Conservation (phyloP, 371 early-diverging fungal species). For the Mortierella sp. region DNA sequence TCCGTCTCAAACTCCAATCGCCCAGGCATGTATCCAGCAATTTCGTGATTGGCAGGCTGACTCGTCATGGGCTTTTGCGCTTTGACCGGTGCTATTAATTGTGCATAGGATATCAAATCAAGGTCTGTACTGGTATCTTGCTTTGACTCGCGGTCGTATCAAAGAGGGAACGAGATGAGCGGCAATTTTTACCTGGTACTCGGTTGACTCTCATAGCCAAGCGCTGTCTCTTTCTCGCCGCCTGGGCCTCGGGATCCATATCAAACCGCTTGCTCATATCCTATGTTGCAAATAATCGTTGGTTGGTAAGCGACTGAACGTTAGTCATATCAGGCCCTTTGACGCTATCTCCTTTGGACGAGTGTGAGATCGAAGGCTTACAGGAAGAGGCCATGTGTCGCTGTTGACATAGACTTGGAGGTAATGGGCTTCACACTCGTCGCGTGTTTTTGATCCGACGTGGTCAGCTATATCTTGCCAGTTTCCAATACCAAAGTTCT, state of each 20-base stretch:
- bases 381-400: constrained; percentile 85
- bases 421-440: constrained; percentile 96
- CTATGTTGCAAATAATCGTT: constrained; percentile 30
- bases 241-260: constrained; percentile 55
- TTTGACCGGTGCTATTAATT: constrained; percentile 53
- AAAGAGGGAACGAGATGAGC: neutral
- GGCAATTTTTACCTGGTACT: constrained; percentile 31
- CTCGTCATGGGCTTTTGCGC: constrained; percentile 75
- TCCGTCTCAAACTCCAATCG: constrained; percentile 99
- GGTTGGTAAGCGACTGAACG: neutral
- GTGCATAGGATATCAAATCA: neutral
- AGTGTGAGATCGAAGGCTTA: constrained; percentile 33
- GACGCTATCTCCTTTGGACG: neutral
- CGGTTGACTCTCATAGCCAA: constrained; percentile 33
- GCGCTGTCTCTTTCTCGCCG: constrained; percentile 58
- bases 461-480: constrained; percentile 97
- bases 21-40: constrained; percentile 98
- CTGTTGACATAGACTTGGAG: constrained; percentile 85
- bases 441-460: constrained; percentile 90
- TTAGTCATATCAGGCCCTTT: neutral
- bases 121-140: neutral
- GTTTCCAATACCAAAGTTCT: constrained; percentile 97
- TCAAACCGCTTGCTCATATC: constrained; percentile 69
- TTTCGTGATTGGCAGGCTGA: constrained; percentile 96
- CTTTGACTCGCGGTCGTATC: neutral